A percentile compares a stretch with the other conserved stretches of the same genome.
Evolutionary conservation across 495 filamentous ascomycete genomes (phyloP).

Genomic region (Annulohypoxylon bovei): DNA sequence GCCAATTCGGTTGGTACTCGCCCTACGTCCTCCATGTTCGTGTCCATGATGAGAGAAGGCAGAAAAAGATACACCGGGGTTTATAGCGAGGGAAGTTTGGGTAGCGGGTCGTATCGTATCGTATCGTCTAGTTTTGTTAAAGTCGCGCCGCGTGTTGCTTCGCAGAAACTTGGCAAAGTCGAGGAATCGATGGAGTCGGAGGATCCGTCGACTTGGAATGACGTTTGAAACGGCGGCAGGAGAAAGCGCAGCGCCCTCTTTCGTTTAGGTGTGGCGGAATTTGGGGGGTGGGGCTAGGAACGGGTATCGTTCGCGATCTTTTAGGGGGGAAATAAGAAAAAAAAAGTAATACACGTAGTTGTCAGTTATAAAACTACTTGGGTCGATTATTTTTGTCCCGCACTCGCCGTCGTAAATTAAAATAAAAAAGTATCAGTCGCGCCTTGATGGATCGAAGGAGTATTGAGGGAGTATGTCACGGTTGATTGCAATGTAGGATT

Average conservation of each 20-base stretch:
- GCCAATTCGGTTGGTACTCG: conserved; percentile 84
- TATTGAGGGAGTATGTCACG: background rate
- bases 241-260: conserved; percentile 19
- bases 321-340: background rate
- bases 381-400: background rate
- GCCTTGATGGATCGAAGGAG: background rate
- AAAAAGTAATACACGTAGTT: background rate
- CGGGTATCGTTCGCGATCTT: conserved; percentile 10
- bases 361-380: background rate
- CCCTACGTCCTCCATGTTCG: conserved; percentile 97
- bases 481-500: conserved; percentile 5
- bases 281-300: background rate
- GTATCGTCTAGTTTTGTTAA: background rate
- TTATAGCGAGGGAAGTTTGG: background rate
- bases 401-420: background rate
- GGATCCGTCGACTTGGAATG: conserved; percentile 24
- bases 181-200: conserved; percentile 5
- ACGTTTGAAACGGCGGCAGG: conserved; percentile 20
- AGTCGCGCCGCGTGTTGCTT: conserved; percentile 9
- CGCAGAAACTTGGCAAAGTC: background rate
- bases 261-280: conserved; percentile 13
- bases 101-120: background rate
- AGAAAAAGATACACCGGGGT: background rate
- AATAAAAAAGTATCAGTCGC: background rate
- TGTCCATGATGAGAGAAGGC: conserved; percentile 74